These are phyloP conservation scores for Barbatosphaeria neglecta DNA, from an alignment of 495 filamentous ascomycete genomes.

Conservation along the genomic window DNA sequence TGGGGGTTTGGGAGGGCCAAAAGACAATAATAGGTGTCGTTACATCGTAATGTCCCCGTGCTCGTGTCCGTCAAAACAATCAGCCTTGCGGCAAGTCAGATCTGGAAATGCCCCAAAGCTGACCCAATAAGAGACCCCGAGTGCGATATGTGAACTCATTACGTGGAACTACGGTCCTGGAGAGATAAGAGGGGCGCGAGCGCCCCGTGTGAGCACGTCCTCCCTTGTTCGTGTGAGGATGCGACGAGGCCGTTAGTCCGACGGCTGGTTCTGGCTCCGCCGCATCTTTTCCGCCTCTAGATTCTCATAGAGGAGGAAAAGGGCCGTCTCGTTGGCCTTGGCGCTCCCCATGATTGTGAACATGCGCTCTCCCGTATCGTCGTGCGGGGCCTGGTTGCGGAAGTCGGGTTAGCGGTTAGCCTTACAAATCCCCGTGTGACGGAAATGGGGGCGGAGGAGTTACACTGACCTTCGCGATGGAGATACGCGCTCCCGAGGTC, in stretches of 20 bases:
- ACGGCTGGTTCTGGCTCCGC: conserved; percentile 57
- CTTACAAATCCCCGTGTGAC: too few relatives aligned
- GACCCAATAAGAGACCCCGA: conserved; percentile 22
- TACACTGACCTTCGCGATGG: conserved; percentile 79
- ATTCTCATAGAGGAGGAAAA: conserved; percentile 96
- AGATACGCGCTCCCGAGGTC: conserved; percentile 90
- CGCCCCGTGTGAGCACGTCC: neutral
- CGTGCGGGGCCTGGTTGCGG: conserved; percentile 58
- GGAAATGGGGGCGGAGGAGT: neutral
- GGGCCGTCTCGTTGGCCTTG: conserved; percentile 82
- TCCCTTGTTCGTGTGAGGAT: neutral
- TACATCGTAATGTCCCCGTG: conserved; percentile 27
- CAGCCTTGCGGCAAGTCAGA: conserved; percentile 51
- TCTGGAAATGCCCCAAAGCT: conserved; percentile 35
- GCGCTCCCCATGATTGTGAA: conserved; percentile 97
- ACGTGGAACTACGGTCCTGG: neutral
- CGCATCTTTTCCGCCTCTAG: conserved; percentile 97
- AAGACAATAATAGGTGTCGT: conserved; percentile 14
- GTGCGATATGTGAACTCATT: neutral
- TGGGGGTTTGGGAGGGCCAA: conserved; percentile 29
- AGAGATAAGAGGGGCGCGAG: conserved; percentile 13
- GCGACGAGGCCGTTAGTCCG: conserved; percentile 46
- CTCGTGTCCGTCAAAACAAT: conserved; percentile 28
- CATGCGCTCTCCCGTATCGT: conserved; percentile 97
- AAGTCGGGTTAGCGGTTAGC: neutral